These are phyloP conservation scores for Corylus avellana DNA, from an alignment of 306 rosid species.

Conservation along the genomic window DNA sequence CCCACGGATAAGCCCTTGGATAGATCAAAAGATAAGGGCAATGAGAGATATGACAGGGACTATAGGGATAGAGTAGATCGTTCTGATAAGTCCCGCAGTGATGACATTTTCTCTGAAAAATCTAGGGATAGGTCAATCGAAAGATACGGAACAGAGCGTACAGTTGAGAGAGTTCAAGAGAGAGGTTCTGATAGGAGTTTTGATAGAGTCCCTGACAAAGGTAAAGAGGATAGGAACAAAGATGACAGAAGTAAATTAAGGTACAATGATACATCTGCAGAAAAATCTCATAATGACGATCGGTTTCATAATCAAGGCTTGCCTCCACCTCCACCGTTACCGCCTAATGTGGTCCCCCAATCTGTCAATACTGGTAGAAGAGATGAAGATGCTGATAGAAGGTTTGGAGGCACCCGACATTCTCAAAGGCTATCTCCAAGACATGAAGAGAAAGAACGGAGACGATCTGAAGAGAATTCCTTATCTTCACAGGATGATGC, in stretches of 20 bases:
- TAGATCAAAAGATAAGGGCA: constrained; percentile 81
- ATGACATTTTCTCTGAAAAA: constrained; percentile 67
- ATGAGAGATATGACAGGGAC: constrained; percentile 87
- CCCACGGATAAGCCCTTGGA: constrained; percentile 70
- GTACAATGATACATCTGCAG: constrained; percentile 59
- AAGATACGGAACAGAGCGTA: constrained; percentile 88
- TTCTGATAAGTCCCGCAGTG: constrained; percentile 81
- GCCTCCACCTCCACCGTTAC: constrained; percentile 99
- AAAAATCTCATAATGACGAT: constrained; percentile 81
- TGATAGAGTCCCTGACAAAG: constrained; percentile 71
- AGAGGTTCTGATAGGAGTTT: constrained; percentile 74
- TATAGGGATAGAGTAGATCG: constrained; percentile 85
- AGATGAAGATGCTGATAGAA: constrained; percentile 92
- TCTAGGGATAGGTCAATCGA: constrained; percentile 86
- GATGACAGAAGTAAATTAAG: constrained; percentile 82
- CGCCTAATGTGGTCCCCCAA: constrained; percentile 92
- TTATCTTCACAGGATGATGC: constrained; percentile 78
- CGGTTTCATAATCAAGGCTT: constrained; percentile 90
- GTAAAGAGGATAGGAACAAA: constrained; percentile 75
- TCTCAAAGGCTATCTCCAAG: constrained; percentile 93
- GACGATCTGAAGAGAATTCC: constrained; percentile 82
- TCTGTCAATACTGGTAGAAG: constrained; percentile 84
- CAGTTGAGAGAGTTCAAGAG: constrained; percentile 85
- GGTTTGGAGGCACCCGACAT: constrained; percentile 84
- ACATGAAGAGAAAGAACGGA: constrained; percentile 92